These are phyloP conservation scores for Jatropha podagrica DNA, from an alignment of 441 rosid species.

Conservation along the genomic window DNA sequence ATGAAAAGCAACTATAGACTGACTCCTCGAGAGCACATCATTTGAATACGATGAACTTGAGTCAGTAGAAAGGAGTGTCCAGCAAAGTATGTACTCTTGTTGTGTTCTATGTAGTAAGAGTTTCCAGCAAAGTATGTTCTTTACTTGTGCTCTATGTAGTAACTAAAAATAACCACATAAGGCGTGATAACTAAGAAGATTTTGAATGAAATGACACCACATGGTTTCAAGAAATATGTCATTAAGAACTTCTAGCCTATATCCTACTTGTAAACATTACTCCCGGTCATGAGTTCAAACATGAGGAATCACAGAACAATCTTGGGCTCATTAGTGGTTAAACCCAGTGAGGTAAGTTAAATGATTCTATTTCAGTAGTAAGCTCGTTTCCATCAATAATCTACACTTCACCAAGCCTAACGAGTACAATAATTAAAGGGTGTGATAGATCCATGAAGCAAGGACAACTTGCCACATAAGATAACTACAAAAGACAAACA, in stretches of 20 bases:
- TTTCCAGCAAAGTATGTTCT: background rate
- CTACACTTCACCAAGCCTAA: background rate
- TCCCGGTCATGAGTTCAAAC: background rate
- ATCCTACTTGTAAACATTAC: background rate
- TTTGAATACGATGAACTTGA: too few species aligned
- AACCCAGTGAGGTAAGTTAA: background rate
- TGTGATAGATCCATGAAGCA: background rate
- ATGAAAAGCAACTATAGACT: background rate
- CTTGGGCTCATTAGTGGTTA: background rate
- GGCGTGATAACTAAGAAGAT: background rate
- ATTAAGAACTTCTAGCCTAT: background rate
- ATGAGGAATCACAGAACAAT: background rate
- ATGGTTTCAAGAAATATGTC: background rate
- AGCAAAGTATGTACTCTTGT: too few species aligned
- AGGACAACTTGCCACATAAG: background rate
- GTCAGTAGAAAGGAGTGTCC: too few species aligned
- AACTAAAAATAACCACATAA: background rate
- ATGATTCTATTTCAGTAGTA: background rate
- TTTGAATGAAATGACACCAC: background rate
- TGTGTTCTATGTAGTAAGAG: background rate
- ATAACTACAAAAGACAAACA: conserved; percentile 6
- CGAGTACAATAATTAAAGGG: background rate
- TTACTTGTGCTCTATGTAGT: background rate
- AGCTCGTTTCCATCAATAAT: background rate
- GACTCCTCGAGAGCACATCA: too few species aligned